These are phyloP conservation scores for Austroboletus festivus DNA, from an alignment of 768 basidiomycete genomes.

Conservation along the genomic window DNA sequence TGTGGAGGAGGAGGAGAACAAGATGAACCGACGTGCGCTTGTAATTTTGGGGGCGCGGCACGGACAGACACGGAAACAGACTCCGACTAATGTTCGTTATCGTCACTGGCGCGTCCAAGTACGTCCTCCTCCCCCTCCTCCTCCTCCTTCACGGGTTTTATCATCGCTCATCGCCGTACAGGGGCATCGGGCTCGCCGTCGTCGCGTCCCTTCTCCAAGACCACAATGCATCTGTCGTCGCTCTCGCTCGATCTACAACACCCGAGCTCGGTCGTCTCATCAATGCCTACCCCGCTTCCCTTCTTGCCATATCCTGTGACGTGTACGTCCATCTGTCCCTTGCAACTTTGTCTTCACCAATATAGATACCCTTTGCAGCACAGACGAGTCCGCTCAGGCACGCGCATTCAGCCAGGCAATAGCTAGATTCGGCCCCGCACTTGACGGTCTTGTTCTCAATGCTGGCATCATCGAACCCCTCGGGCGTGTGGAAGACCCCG, in stretches of 20 bases:
- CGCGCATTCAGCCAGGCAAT: conserved; percentile 53
- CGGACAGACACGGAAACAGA: conserved; percentile 24
- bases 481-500: conserved; percentile 50
- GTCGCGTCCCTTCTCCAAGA: conserved; percentile 60
- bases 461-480: conserved; percentile 78
- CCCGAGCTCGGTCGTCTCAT: conserved; percentile 58
- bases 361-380: conserved; percentile 38
- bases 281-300: conserved; percentile 33
- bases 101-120: background rate
- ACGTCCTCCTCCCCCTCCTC: background rate
- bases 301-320: conserved; percentile 66
- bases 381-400: conserved; percentile 53
- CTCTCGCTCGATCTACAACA: conserved; percentile 68
- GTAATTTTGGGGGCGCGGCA: conserved; percentile 11
- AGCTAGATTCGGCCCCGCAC: conserved; percentile 54
- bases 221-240: conserved; percentile 67
- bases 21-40: conserved; percentile 1
- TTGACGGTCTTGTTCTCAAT: conserved; percentile 78
- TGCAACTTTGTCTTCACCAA: background rate
- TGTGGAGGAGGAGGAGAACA: conserved; percentile 13
- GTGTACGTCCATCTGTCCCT: conserved; percentile 51
- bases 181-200: conserved; percentile 80
- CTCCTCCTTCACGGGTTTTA: background rate
- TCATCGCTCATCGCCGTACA: conserved; percentile 23
- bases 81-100: background rate